A percentile compares a stretch with the other conserved stretches of the same genome.
phyloP scores from a whole-genome alignment of 805 yeast species.

The Candida boidinii region DNA sequence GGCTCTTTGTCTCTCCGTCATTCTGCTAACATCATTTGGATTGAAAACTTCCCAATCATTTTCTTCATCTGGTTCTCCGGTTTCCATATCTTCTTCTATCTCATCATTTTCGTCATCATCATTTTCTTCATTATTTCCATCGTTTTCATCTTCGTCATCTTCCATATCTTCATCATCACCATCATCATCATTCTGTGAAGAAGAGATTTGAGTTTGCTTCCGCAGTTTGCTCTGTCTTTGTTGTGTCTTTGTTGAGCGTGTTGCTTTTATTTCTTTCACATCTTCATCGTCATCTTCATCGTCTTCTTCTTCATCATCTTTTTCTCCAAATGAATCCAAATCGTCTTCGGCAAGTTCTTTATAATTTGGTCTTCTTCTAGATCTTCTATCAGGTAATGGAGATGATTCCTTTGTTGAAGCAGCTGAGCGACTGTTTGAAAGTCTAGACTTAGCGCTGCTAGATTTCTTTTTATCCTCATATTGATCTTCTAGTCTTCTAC shows the following conservation, averaged over 20 bases:
- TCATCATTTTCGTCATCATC: conserved; percentile 15
- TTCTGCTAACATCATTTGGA: conserved; percentile 34
- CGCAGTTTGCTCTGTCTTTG: too few relatives aligned
- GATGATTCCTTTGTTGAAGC: neutral
- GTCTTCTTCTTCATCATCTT: conserved; percentile 11
- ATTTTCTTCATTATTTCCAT: conserved; percentile 4
- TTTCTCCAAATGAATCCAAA: conserved; percentile 10
- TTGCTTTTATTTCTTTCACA: conserved; percentile 12
- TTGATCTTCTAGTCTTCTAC: conserved; percentile 4
- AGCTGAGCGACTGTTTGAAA: neutral
- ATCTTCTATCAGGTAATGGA: conserved; percentile 1
- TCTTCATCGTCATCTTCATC: conserved; percentile 15
- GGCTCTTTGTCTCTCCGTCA: conserved; percentile 52
- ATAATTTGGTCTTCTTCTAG: conserved; percentile 3
- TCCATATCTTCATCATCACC: too few relatives aligned
- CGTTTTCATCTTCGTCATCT: too few relatives aligned
- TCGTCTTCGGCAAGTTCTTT: conserved; percentile 16
- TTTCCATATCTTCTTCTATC: too few relatives aligned
- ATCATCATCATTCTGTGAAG: too few relatives aligned
- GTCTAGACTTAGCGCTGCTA: too few relatives aligned
- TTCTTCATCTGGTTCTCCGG: conserved; percentile 18
- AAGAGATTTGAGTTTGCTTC: too few relatives aligned
- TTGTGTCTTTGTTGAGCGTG: neutral
- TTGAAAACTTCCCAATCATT: conserved; percentile 33
- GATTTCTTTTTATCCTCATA: too few relatives aligned